These are phyloP conservation scores for Myriosclerotinia duriaeana DNA, from an alignment of 2,329 filamentous ascomycete genomes.

Conservation along the genomic window DNA sequence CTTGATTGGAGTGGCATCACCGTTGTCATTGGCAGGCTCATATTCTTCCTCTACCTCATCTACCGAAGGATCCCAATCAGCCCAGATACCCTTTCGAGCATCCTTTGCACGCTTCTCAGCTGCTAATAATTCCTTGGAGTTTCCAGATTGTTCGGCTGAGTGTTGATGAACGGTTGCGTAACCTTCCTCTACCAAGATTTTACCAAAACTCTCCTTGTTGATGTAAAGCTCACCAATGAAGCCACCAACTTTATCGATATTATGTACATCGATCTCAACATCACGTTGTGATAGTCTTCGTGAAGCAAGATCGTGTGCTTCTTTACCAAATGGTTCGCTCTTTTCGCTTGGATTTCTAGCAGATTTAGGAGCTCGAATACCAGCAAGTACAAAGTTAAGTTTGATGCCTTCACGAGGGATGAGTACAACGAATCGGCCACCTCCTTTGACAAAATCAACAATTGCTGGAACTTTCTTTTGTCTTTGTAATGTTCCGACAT, in stretches of 20 bases:
- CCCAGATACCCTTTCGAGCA: constrained; percentile 82
- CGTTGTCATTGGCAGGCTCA: constrained; percentile 51
- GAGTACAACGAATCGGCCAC: constrained; percentile 87
- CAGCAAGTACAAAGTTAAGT: constrained; percentile 89
- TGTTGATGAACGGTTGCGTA: constrained; percentile 90
- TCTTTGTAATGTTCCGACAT: constrained; percentile 80
- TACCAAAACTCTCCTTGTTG: constrained; percentile 93
- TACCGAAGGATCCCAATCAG: constrained; percentile 88
- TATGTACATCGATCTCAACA: constrained; percentile 92
- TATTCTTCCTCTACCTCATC: constrained; percentile 65
- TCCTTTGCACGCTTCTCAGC: constrained; percentile 91
- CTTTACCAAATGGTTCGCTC: constrained; percentile 90
- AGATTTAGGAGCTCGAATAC: constrained; percentile 86
- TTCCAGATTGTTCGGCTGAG: constrained; percentile 92
- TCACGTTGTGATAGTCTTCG: constrained; percentile 89
- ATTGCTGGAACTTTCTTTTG: constrained; percentile 91
- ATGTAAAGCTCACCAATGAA: constrained; percentile 95
- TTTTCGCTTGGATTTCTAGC: constrained; percentile 75
- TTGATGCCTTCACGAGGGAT: constrained; percentile 92
- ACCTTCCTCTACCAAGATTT: constrained; percentile 89
- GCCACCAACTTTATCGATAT: constrained; percentile 92
- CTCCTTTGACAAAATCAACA: constrained; percentile 98
- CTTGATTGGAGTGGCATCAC: constrained; percentile 54
- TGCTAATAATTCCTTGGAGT: constrained; percentile 79
- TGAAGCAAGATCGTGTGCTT: constrained; percentile 89